Percentiles rank a stretch among this genome's conserved stretches.
These are phyloP conservation scores for Yamadazyma kitorensis DNA, from an alignment of 805 yeast genomes.

Conservation along the genomic window DNA sequence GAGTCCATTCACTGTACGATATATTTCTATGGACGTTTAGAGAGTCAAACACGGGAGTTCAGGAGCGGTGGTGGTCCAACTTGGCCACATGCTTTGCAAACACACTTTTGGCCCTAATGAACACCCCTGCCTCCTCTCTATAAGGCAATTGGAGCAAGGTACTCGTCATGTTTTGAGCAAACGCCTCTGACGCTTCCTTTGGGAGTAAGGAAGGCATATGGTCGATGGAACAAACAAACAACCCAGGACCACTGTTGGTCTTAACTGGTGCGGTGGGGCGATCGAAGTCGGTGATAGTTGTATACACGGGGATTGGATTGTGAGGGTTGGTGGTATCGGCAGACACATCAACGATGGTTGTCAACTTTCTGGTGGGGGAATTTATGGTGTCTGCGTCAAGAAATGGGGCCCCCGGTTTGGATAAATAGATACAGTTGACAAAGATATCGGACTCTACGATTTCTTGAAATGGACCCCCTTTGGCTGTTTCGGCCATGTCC, in stretches of 20 bases:
- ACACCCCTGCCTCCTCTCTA: constrained; percentile 80
- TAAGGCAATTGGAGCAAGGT: constrained; percentile 80
- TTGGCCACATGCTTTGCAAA: constrained; percentile 84
- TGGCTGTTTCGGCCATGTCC: constrained; percentile 96
- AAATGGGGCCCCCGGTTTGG: constrained; percentile 92
- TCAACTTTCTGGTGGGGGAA: constrained; percentile 65
- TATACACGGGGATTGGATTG: constrained; percentile 95
- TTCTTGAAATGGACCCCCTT: constrained; percentile 96
- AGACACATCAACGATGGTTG: constrained; percentile 94
- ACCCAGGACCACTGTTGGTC: constrained; percentile 74
- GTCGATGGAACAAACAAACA: constrained; percentile 94
- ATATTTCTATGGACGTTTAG: too few species aligned
- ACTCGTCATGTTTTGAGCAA: constrained; percentile 84
- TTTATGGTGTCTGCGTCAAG: constrained; percentile 68
- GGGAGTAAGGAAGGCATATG: constrained; percentile 95
- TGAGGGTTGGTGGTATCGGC: constrained; percentile 99
- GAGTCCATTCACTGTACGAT: too few species aligned
- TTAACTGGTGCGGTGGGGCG: constrained; percentile 87
- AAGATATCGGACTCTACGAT: constrained; percentile 86
- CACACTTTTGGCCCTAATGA: constrained; percentile 84
- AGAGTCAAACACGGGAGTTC: too few species aligned
- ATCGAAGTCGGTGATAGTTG: constrained; percentile 83
- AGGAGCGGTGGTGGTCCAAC: too few species aligned
- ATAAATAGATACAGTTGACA: constrained; percentile 92
- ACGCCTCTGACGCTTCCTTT: constrained; percentile 94